Percentiles rank a stretch among this genome's conserved stretches.
Evolutionary conservation across 2,329 filamentous ascomycete species (phyloP).

Genomic region (Neopestalotiopsis sp.): DNA sequence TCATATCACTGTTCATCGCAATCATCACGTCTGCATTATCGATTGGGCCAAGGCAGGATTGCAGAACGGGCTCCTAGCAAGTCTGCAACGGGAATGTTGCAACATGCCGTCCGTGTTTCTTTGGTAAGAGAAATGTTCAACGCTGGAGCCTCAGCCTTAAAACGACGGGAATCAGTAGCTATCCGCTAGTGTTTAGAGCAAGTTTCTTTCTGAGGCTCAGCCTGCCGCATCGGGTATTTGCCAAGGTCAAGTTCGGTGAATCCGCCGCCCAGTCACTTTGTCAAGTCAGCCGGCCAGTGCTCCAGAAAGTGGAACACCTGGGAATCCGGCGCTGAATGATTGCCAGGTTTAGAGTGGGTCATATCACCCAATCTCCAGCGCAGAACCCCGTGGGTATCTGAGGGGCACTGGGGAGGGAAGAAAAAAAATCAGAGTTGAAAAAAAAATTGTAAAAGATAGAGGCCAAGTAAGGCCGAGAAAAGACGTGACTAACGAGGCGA

Average conservation of each 20-base stretch:
- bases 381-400: not conserved
- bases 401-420: not conserved
- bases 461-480: conserved; percentile 4
- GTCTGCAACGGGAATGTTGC: not conserved
- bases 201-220: not conserved
- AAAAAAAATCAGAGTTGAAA: not conserved
- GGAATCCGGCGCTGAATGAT: not conserved
- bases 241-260: conserved; percentile 1
- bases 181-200: conserved; percentile 2
- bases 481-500: not conserved
- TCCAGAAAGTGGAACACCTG: not conserved
- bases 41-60: not conserved
- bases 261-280: not conserved
- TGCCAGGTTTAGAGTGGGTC: not conserved
- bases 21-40: not conserved
- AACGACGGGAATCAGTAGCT: not conserved
- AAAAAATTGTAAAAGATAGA: not conserved
- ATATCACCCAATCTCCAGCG: not conserved
- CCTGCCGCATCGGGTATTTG: conserved; percentile 1
- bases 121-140: not conserved
- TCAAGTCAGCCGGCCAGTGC: too few relatives aligned
- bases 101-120: not conserved
- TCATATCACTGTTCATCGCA: not conserved
- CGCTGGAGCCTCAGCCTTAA: not conserved
- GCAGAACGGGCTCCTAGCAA: not conserved